Evolutionary conservation across 176 grass and related monocot genomes (phyloP).

Genomic region (Alloteropsis semialata): DNA sequence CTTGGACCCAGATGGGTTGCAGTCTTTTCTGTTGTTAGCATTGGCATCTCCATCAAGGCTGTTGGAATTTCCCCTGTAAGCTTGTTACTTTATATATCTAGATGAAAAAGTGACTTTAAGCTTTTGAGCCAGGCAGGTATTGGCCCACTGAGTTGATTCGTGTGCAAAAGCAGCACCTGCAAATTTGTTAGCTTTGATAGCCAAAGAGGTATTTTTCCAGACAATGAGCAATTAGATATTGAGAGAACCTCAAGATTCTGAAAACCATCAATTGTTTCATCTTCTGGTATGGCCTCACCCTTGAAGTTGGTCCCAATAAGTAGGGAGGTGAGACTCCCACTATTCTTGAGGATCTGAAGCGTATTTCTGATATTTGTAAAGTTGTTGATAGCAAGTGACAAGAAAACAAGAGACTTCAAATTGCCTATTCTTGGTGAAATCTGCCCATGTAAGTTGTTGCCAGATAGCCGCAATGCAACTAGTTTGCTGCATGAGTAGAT

Average conservation of each 20-base stretch:
- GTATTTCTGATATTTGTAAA: slow-evolving; percentile 20
- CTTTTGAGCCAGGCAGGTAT: slow-evolving; percentile 14
- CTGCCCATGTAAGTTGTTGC: neutral
- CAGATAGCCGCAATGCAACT: neutral
- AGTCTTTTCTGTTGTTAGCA: neutral
- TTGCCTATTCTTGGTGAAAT: slow-evolving; percentile 3
- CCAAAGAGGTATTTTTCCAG: slow-evolving; percentile 34
- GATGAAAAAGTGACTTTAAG: neutral
- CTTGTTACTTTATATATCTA: slow-evolving; percentile 27
- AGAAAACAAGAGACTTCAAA: neutral
- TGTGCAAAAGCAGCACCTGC: neutral
- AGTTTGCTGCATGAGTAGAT: slow-evolving; percentile 37
- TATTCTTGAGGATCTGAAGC: slow-evolving; percentile 1
- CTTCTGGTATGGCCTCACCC: slow-evolving; percentile 10
- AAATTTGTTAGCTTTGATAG: slow-evolving; percentile 33
- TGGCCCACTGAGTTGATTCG: slow-evolving; percentile 8
- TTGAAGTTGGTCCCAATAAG: neutral
- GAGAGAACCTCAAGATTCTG: slow-evolving; percentile 17
- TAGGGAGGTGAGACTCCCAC: neutral
- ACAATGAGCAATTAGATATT: neutral
- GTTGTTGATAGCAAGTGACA: neutral
- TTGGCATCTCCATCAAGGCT: slow-evolving; percentile 6
- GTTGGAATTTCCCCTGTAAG: slow-evolving; percentile 27
- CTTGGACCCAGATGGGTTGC: neutral
- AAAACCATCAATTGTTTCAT: slow-evolving; percentile 12